Base-by-base conservation (phyloP, 2,329 filamentous ascomycete species). In the Orbilia ellipsospora region DNA sequence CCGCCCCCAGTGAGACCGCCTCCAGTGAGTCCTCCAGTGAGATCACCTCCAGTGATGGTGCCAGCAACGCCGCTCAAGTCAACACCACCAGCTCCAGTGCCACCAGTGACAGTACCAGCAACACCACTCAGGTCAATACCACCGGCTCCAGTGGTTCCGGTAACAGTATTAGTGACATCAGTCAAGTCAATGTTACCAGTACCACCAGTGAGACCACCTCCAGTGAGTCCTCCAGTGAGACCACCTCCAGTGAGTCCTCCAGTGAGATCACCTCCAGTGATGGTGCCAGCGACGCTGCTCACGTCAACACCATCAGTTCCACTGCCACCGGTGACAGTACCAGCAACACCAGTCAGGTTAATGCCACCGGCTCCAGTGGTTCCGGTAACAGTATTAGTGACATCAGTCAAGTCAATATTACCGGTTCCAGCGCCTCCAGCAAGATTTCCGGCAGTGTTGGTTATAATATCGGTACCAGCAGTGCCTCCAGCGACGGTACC, bases 1-100 rank as follows among this genome's bases (percentile, higher is more conserved):
- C 28, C 20, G 10, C 54, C 64, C 1, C 54, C 54, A 56, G 54
- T 16, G 31, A 52, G 15, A 10, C 62, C 63, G 20, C 42, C 40
- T 7, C 6, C 15, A 23, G 8, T 10, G 31, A 36, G 12, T 2
- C 13, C n/a, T 4, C 28, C 51, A 28, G 51, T 54, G 3, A n/a
- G 8, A 23, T 20, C 16, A 54, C 51, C 51, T 4, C 51, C 45
- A 7, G 42, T 50, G 40, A 61, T 23, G n/a, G n/a, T n/a, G n/a
- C n/a, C n/a, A n/a, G n/a, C n/a, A n/a, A n/a, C n/a, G n/a, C n/a
- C n/a, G n/a, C n/a, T n/a, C n/a, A n/a, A n/a, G n/a, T n/a, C n/a
- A 10, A 36, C 45, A 16, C 28, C 59, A 13, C 20, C 23, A 23
- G 26, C n/a, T 15, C 44, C 44, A 18, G 42, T 18, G 10, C 57